Evolutionary conservation across 1,139 yeast genomes (phyloP).

Genomic region (Nakaseomyces nivariensis): DNA sequence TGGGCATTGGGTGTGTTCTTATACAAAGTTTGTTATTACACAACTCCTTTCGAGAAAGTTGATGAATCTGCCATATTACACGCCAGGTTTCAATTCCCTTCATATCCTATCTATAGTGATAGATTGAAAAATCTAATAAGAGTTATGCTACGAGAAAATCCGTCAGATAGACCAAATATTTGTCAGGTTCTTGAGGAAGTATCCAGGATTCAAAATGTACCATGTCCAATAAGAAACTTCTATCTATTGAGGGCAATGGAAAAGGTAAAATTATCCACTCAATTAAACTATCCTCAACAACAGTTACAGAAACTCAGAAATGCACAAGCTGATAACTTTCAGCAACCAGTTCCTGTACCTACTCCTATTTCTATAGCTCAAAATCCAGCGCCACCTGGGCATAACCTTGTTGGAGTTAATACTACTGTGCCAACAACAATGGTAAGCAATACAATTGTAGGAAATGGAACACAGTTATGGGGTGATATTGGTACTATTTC

Average conservation of each 20-base stretch:
- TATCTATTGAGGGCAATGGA: slow-evolving; percentile 21
- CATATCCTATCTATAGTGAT: slow-evolving; percentile 35
- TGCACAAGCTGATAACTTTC: slow-evolving; percentile 1
- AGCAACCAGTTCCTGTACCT: neutral
- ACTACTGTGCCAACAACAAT: neutral
- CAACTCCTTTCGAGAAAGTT: slow-evolving; percentile 65
- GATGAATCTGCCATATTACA: slow-evolving; percentile 68
- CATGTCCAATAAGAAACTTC: slow-evolving; percentile 38
- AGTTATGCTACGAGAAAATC: slow-evolving; percentile 59
- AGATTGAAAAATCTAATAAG: slow-evolving; percentile 51
- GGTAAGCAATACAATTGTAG: neutral
- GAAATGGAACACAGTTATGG: neutral
- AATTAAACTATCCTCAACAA: slow-evolving; percentile 1
- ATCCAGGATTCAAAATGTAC: slow-evolving; percentile 46
- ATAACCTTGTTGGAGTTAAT: neutral
- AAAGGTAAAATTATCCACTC: neutral
- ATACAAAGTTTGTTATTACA: slow-evolving; percentile 66
- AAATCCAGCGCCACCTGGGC: neutral
- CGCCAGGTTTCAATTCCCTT: slow-evolving; percentile 54
- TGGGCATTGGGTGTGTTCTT: slow-evolving; percentile 78
- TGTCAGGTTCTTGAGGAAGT: slow-evolving; percentile 61
- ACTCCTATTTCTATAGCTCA: neutral
- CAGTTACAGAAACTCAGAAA: slow-evolving; percentile 1
- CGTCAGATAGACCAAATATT: slow-evolving; percentile 61
- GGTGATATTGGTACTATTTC: neutral